A percentile compares a stretch with the other conserved stretches of the same genome.
phyloP scores from a whole-genome alignment of 768 basidiomycete genomes.

The Filobasidium wieringae region DNA sequence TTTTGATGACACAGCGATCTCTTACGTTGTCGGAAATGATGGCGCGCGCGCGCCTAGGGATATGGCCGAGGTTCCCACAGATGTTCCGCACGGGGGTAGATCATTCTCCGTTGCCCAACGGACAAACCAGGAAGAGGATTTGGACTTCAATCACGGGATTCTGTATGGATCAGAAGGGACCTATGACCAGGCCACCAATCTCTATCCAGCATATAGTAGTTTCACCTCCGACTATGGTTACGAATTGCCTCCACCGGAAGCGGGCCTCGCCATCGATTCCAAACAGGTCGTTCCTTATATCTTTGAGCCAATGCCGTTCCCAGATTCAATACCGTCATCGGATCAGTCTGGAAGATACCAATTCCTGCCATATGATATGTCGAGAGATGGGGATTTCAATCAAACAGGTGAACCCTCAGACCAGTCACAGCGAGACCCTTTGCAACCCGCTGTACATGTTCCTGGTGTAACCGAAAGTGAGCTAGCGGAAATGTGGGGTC shows the following conservation, averaged over 20 bases:
- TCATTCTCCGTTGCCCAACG: no score
- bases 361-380: no score
- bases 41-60: no score
- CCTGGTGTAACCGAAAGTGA: slow-evolving; percentile 16
- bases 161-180: neutral
- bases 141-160: neutral
- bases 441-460: neutral
- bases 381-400: no score
- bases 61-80: no score
- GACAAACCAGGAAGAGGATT: neutral
- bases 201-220: neutral
- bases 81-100: no score
- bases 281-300: slow-evolving; percentile 14
- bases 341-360: no score
- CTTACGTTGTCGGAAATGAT: no score
- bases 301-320: slow-evolving; percentile 21
- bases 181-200: neutral
- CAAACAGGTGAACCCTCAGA: no score
- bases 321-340: no score
- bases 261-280: slow-evolving; percentile 9
- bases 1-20: neutral
- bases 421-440: neutral
- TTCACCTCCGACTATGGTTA: neutral
- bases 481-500: slow-evolving; percentile 23
- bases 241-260: slow-evolving; percentile 8